Base-by-base conservation (phyloP, 257 asterid species). In the Salvia hispanica region DNA sequence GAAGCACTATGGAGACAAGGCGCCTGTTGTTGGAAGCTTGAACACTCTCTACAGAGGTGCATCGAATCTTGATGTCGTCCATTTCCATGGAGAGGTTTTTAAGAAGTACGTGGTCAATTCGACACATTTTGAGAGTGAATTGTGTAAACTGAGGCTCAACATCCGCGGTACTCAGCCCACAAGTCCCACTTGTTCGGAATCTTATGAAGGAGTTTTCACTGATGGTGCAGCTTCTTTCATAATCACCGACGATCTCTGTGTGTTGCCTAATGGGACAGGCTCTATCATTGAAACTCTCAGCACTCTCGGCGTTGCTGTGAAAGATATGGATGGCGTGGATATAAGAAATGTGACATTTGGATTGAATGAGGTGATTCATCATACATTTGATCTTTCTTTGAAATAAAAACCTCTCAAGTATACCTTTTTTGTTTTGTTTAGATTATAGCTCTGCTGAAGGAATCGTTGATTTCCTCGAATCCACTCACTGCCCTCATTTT, bases 181-280 rank as follows among this genome's bases (percentile, higher is more conserved):
- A 52, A 18, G 34, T 18, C 8, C 2, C 13, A 3, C 3, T 7
- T 8, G 2, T 15, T 13, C 9, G 28, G 8, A 14, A 2, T 1
- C 64, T n/a, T n/a, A 8, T 21, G 69, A 18, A 18, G 81, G 48
- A 31, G 72, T 47, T 77, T 68, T 68, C 44, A 47, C 61, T 6
- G 16, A 11, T 0, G 7, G 33, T 6, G 3, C 52, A 2, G 46
- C 46, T 6, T 45, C 76, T 40, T 77, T 56, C 28, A 3, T 69
- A 11, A 58, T 68, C 10, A n/a, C 59, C 3, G 78, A 72, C 50
- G 76, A 69, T 59, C 58, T 73, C 2, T 9, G 9, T 4, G 25
- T 78, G 34, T 3, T 58, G 25, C 79, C 76, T 10, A 69, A 42
- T 36, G 43, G 5, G 8, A 3, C 21, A 2, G 70, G 64, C 13